Evolutionary conservation across 2,329 filamentous ascomycete species (phyloP), one percentile per base, ranked within the genome.

Genomic region (Penicillium thymicola): DNA sequence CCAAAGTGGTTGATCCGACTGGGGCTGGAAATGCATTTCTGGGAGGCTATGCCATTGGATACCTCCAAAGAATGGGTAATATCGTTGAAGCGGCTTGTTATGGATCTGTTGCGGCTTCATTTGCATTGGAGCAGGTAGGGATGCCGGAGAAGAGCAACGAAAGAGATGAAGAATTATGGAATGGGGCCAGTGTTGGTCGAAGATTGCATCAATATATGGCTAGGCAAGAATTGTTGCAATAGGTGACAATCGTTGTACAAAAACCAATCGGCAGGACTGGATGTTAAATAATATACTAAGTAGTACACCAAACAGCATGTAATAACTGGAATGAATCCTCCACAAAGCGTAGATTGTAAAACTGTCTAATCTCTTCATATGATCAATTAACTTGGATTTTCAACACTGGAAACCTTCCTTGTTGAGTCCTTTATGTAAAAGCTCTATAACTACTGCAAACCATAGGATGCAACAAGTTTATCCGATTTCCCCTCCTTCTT

Each of bases 1-100:
- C 30, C 5, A 64, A 59, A 14, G 61, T 75, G 0, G 60, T 75
- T 21, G 73, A 76, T 53, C 62, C 72, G 1, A 75, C 73, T 27
- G 71, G 73, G 1, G 73, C 70, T 0, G 72, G 73, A 3, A 75
- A 75, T 52, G 66, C 72, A 0, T 75, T 75, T 42, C 59, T 75
- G 4, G 72, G 72, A 8, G 72, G 68, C 1, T 69, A 69, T 49
- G 59, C 66, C 4, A 54, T 71, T 14, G 66, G 68, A 5, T 67
- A 70, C 28, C 45, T 63, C 23, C 51, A 59, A 13, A 66, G 63
- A 0, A 38, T 28, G 8, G 56, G 61, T 4, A 59, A 66, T 59
- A 27, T 62, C 1, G n/a, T 63, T 1, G 45, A 68, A 23, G 68
- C 72, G 5, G 65, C 65, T n/a, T 67, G 62, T 38, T 66, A 70